Conservation (phyloP, 345 rosid species). For the Adansonia digitata region DNA sequence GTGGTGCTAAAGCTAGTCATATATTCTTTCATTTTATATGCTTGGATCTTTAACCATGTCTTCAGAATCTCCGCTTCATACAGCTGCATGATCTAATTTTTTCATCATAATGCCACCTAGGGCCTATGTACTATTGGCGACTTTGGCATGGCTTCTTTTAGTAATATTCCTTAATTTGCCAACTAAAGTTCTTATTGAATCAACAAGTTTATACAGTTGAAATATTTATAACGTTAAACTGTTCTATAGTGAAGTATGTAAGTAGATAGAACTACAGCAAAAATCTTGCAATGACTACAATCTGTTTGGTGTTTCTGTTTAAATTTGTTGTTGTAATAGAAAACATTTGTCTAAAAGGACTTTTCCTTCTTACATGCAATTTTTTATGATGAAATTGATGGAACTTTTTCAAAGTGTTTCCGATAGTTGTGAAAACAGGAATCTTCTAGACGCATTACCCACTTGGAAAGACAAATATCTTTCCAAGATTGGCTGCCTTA, state of each 20-base stretch:
- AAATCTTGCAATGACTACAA: background rate
- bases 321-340: background rate
- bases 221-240: background rate
- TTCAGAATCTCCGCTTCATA: background rate
- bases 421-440: background rate
- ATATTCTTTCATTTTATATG: background rate
- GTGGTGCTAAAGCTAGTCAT: background rate
- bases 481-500: constrained; percentile 2
- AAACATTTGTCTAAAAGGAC: background rate
- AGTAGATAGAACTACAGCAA: background rate
- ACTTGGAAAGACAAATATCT: background rate
- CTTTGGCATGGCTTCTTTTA: background rate
- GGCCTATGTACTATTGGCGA: background rate
- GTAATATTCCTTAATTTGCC: background rate
- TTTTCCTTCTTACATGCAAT: background rate
- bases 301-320: constrained; percentile 6
- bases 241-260: background rate
- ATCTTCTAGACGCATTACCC: background rate
- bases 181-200: background rate
- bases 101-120: background rate
- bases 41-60: background rate
- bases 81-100: background rate
- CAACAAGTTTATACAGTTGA: background rate
- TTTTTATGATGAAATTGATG: background rate
- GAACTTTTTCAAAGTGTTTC: background rate